Evolutionary conservation across 305 asterid genomes (phyloP), one percentile per base, ranked within the genome.

Genomic region (Solanum hybrid): DNA sequence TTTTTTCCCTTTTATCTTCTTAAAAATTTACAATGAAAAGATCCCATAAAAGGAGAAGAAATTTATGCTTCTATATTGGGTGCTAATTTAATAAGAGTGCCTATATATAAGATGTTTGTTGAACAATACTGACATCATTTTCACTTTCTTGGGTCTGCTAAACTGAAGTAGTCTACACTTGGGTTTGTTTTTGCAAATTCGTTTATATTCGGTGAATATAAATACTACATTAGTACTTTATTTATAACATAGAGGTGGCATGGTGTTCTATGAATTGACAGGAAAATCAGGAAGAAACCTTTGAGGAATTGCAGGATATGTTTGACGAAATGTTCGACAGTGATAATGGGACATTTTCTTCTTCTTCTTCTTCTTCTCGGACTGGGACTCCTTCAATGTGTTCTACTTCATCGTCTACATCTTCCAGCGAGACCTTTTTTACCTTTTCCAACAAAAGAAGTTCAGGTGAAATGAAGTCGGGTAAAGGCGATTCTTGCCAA

Each of bases 231-330:
- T 29, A 83, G 29, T 17, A 31, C 26, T 31, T 45, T 27, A 26
- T 27, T 87, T 41, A 5, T 73, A 31, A 34, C 24, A 36, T 33
- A 87, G 51, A 38, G 65, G 87, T 87, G 88, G 61, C 73, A 76
- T 89, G 90, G 76, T 91, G 93, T 92, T 87, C 1, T 87, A 24
- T 91, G 79, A 6, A 34, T 89, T 93, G 93, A 88, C 96, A 97
- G 99, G 97, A 91, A 87, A 94, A 90, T 1, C 91, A 93, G 70
- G 93, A 91, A 41, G 95, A 94, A 89, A 95, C 94, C 24, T 94
- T 96, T 5, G 96, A 95, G 93, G 95, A 95, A 38, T 89, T 97
- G 89, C 97, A 96, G 90, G 95, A 93, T 80, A 89, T 96, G 45
- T 97, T 96, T 31, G 92, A 95, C 4, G 95, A 95, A 73, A 90